Evolutionary conservation across 2,329 filamentous ascomycete species (phyloP).

Genomic region (Thelonectria discophora): DNA sequence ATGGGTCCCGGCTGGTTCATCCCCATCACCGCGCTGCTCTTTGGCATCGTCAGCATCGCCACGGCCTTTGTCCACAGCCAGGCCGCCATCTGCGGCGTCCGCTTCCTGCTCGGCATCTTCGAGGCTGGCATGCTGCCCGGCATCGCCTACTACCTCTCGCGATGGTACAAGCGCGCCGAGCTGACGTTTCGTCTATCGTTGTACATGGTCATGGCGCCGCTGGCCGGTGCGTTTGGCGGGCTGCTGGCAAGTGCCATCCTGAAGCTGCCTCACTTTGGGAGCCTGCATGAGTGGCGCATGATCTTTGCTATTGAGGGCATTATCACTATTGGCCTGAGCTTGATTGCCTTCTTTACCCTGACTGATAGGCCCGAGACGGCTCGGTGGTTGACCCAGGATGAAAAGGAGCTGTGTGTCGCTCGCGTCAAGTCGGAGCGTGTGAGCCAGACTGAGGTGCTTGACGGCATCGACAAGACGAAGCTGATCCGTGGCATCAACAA

Average conservation of each 20-base stretch:
- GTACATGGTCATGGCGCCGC: slow-evolving; percentile 72
- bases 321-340: slow-evolving; percentile 60
- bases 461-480: slow-evolving; percentile 67
- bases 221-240: slow-evolving; percentile 74
- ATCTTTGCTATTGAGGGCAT: slow-evolving; percentile 77
- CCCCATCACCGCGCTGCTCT: slow-evolving; percentile 63
- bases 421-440: slow-evolving; percentile 69
- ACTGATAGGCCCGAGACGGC: slow-evolving; percentile 74
- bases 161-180: slow-evolving; percentile 71
- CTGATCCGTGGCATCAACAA: slow-evolving; percentile 66
- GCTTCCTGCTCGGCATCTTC: slow-evolving; percentile 69
- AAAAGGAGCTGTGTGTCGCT: slow-evolving; percentile 70
- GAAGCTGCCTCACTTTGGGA: slow-evolving; percentile 64
- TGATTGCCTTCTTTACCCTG: slow-evolving; percentile 69
- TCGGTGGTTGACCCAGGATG: slow-evolving; percentile 68
- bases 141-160: slow-evolving; percentile 71
- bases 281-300: slow-evolving; percentile 70
- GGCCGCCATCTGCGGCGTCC: slow-evolving; percentile 60
- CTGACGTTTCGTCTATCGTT: slow-evolving; percentile 69
- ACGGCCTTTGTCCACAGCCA: slow-evolving; percentile 68
- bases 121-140: slow-evolving; percentile 73
- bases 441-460: slow-evolving; percentile 66
- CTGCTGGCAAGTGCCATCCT: slow-evolving; percentile 70
- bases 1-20: slow-evolving; percentile 73
- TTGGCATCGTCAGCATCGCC: slow-evolving; percentile 66